Conservation (phyloP, 2,329 filamentous ascomycete species). For the Pseudogymnoascus sp. region DNA sequence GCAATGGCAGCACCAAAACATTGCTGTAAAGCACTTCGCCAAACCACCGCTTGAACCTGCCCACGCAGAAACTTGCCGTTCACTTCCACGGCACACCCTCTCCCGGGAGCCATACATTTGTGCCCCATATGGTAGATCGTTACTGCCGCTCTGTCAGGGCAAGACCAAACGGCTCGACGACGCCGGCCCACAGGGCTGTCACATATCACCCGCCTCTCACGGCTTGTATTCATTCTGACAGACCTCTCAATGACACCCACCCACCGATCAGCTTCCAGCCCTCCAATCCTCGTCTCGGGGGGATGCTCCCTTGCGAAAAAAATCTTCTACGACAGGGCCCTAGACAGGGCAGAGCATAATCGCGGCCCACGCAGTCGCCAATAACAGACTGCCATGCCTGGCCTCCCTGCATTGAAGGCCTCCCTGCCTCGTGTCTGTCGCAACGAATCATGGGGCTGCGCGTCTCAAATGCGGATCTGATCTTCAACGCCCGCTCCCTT, state of each 20-base stretch:
- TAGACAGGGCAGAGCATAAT: background rate
- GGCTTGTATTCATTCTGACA: background rate
- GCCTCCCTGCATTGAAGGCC: background rate
- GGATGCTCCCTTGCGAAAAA: background rate
- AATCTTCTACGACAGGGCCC: background rate
- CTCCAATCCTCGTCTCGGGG: background rate
- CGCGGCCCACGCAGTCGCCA: background rate
- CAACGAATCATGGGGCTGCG: background rate
- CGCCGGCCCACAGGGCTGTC: background rate
- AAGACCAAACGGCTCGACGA: background rate
- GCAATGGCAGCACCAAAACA: background rate
- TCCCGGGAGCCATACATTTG: background rate
- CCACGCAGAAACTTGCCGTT: background rate
- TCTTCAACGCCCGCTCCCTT: background rate
- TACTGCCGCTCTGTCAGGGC: background rate
- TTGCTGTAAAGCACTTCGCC: background rate
- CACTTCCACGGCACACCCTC: background rate
- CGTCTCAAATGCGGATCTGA: background rate
- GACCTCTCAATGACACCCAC: background rate
- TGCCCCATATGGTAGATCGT: background rate
- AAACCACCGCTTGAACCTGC: background rate
- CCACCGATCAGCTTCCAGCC: background rate
- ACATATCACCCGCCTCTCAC: background rate
- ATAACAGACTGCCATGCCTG: background rate
- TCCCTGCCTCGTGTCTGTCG: background rate